Evolutionary conservation across 2,329 filamentous ascomycete species (phyloP).

Genomic region (Fusarium coffeatum): DNA sequence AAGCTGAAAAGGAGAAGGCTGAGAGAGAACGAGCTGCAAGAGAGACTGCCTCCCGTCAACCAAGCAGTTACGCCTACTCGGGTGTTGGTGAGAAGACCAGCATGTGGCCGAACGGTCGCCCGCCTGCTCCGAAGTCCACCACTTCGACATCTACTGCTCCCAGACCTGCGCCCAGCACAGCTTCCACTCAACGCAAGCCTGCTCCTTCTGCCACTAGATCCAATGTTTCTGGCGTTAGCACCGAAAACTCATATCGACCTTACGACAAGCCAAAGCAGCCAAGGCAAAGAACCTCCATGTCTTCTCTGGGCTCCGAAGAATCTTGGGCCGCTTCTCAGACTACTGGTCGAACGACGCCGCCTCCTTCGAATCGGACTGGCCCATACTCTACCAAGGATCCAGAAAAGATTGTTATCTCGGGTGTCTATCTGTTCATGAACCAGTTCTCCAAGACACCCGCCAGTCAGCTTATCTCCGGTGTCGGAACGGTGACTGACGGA

Average conservation of each 20-base stretch:
- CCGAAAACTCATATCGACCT: slow-evolving; percentile 79
- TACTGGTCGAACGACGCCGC: slow-evolving; percentile 85
- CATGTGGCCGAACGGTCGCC: slow-evolving; percentile 74
- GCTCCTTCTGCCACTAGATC: slow-evolving; percentile 64
- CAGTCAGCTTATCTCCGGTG: slow-evolving; percentile 88
- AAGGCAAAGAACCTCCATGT: slow-evolving; percentile 70
- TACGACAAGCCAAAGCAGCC: slow-evolving; percentile 76
- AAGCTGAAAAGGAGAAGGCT: slow-evolving; percentile 48
- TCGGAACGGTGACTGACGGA: slow-evolving; percentile 88
- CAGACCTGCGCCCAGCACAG: slow-evolving; percentile 40
- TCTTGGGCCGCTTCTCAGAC: slow-evolving; percentile 89
- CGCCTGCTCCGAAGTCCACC: slow-evolving; percentile 50
- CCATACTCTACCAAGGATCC: slow-evolving; percentile 90
- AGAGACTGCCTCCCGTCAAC: slow-evolving; percentile 52
- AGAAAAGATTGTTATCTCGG: slow-evolving; percentile 95
- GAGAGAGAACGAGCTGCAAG: slow-evolving; percentile 49
- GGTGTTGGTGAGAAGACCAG: slow-evolving; percentile 76
- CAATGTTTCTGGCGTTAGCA: slow-evolving; percentile 68
- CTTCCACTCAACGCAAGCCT: slow-evolving; percentile 49
- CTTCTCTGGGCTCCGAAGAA: slow-evolving; percentile 79
- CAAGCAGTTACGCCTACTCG: slow-evolving; percentile 70
- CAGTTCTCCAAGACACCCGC: slow-evolving; percentile 87
- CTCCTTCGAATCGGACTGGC: slow-evolving; percentile 78
- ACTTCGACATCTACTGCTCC: slow-evolving; percentile 35
- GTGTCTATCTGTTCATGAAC: slow-evolving; percentile 93